A percentile compares a stretch with the other conserved stretches of the same genome.
phyloP scores from a whole-genome alignment of 2,329 filamentous ascomycete species.

The Ophiocordyceps sinensis region DNA sequence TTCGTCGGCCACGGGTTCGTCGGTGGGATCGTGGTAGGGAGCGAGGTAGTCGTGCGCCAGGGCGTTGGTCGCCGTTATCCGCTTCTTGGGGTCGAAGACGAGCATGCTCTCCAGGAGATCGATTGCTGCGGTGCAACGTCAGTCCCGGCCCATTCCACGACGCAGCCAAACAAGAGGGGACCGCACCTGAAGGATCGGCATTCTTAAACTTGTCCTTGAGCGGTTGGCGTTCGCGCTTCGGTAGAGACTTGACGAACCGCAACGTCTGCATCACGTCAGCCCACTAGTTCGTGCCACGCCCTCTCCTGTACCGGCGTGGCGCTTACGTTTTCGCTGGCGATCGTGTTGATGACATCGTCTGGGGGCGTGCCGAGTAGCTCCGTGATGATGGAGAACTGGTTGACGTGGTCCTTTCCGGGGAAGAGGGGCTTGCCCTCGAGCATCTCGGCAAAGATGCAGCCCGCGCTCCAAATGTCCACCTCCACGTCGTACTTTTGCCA shows the following conservation, averaged over 20 bases:
- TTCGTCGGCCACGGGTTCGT: constrained; percentile 89
- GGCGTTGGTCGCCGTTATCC: constrained; percentile 74
- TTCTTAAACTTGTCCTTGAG: constrained; percentile 87
- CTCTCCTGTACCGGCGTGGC: background rate
- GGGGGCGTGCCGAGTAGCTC: constrained; percentile 92
- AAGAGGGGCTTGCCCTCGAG: constrained; percentile 96
- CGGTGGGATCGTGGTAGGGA: constrained; percentile 92
- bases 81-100: constrained; percentile 95
- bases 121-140: constrained; percentile 44
- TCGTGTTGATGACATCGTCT: constrained; percentile 96
- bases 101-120: constrained; percentile 94
- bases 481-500: constrained; percentile 99
- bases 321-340: constrained; percentile 90
- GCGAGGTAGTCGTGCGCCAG: constrained; percentile 86
- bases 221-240: constrained; percentile 83
- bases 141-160: background rate
- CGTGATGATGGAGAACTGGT: constrained; percentile 99
- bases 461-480: constrained; percentile 98
- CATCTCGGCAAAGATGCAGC: constrained; percentile 99
- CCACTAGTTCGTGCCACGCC: background rate
- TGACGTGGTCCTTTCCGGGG: constrained; percentile 97
- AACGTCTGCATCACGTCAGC: constrained; percentile 49
- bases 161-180: background rate
- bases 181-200: constrained; percentile 67
- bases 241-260: constrained; percentile 92